A percentile compares a stretch with the other conserved stretches of the same genome.
These are phyloP conservation scores for Novymonas esmeraldas DNA, from an alignment of 208 protist genomes.

Conservation along the genomic window DNA sequence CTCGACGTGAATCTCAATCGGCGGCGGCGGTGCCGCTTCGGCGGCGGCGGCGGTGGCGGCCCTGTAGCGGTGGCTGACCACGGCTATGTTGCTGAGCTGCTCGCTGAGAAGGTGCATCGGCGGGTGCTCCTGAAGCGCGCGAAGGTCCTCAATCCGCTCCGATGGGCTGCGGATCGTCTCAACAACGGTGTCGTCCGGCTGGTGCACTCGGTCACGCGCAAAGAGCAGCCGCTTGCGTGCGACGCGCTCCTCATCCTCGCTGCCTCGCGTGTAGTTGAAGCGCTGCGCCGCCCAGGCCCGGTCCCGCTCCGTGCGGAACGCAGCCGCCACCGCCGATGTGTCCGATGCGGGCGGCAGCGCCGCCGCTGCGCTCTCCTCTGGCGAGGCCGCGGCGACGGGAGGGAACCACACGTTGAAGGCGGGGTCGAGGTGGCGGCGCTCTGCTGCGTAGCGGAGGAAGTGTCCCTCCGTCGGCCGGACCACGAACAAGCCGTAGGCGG, in stretches of 20 bases:
- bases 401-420: conserved; percentile 69
- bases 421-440: conserved; percentile 65
- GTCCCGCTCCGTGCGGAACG: conserved; percentile 23
- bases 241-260: conserved; percentile 48
- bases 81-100: conserved; percentile 44
- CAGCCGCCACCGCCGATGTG: neutral
- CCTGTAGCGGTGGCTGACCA: conserved; percentile 13
- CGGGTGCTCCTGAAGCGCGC: conserved; percentile 31
- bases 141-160: conserved; percentile 41
- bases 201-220: conserved; percentile 43
- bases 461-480: conserved; percentile 74
- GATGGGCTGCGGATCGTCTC: conserved; percentile 34
- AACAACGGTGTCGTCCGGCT: conserved; percentile 36
- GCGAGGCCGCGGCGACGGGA: conserved; percentile 12
- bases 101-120: conserved; percentile 61
- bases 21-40: neutral
- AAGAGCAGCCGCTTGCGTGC: conserved; percentile 56
- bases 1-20: conserved; percentile 49
- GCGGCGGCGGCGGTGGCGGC: neutral
- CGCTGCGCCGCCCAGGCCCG: conserved; percentile 33
- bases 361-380: neutral
- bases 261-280: conserved; percentile 30
- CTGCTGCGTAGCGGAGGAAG: conserved; percentile 75
- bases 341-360: neutral
- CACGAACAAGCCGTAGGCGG: conserved; percentile 59